Base-by-base conservation (phyloP, 108 stramenopile genomes). In the Nannochloropsis oceanica region DNA sequence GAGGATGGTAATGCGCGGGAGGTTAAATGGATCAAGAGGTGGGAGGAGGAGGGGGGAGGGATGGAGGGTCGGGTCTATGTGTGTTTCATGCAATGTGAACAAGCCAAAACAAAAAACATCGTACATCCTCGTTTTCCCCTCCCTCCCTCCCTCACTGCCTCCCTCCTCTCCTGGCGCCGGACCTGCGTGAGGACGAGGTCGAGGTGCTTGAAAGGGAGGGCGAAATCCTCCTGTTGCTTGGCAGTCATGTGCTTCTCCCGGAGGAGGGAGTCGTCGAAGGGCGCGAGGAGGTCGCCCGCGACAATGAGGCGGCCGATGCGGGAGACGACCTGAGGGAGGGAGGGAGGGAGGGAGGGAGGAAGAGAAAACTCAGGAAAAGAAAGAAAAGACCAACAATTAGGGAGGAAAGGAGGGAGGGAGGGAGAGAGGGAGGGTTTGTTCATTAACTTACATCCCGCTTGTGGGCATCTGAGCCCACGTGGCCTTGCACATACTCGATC, bases 131-230 rank as follows among this genome's bases (percentile, higher is more conserved):
- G 12, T 50, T 14, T 14, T 14, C 14, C 46, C 46, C 46, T 50
- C 46, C 46, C 46, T 50, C 46, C 46, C 46, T 50, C 46, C 46
- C 46, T 50, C 46, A 12, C 46, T 50, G 13, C 46, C 46, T 50
- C 46, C 46, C 46, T 50, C 46, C 46, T 14, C 14, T 12, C 46
- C 46, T 50, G 13, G 13, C 46, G 13, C 46, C 13, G 46, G 12
- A 50, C 46, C 46, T 81, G 26, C 13, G 91, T 81, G 26, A 91
- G 90, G 42, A 44, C 25, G 8, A 44, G 43, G 90, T 91, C 91
- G n/a, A 84, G 34, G 50, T 89, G 85, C 27, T 46, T 50, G 82
- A 91, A 79, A 12, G 91, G 91, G 42, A 43, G 59, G 24, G 87
- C 83, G 20, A 91, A 86, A 11, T 42, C 44, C 25, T 82, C 26